These are phyloP conservation scores for Heteromeles arbutifolia DNA, from an alignment of 306 rosid species.

Conservation along the genomic window DNA sequence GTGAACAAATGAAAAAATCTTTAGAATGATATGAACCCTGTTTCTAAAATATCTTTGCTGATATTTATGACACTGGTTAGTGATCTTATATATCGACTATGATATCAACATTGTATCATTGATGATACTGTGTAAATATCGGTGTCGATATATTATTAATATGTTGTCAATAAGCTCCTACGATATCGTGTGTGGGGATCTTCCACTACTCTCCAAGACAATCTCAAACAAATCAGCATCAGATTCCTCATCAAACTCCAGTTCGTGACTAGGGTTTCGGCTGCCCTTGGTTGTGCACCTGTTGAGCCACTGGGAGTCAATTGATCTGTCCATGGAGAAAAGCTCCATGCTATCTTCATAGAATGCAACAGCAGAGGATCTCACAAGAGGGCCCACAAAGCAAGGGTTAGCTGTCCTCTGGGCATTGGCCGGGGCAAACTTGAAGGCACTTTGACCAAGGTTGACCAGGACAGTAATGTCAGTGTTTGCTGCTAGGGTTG, in stretches of 20 bases:
- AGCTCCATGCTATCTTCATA: constrained; percentile 87
- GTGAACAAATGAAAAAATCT: not conserved
- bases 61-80: not conserved
- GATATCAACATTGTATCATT: too few species aligned
- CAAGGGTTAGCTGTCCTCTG: constrained; percentile 92
- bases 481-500: constrained; percentile 55
- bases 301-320: constrained; percentile 69
- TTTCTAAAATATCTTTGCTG: not conserved
- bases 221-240: constrained; percentile 52
- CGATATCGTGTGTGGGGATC: constrained; percentile 13
- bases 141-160: not conserved
- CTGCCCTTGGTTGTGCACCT: constrained; percentile 29
- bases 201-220: constrained; percentile 29
- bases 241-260: constrained; percentile 33
- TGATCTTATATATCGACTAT: not conserved
- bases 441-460: constrained; percentile 76
- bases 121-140: not conserved
- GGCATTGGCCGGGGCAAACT: constrained; percentile 67
- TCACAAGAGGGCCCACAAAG: constrained; percentile 49
- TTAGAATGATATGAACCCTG: not conserved
- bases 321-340: constrained; percentile 74
- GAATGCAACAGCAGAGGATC: constrained; percentile 28
- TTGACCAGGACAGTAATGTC: constrained; percentile 60
- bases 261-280: constrained; percentile 13
- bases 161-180: not conserved